Conservation (phyloP, 2,329 filamentous ascomycete species). For the Whalleya microplaca region DNA sequence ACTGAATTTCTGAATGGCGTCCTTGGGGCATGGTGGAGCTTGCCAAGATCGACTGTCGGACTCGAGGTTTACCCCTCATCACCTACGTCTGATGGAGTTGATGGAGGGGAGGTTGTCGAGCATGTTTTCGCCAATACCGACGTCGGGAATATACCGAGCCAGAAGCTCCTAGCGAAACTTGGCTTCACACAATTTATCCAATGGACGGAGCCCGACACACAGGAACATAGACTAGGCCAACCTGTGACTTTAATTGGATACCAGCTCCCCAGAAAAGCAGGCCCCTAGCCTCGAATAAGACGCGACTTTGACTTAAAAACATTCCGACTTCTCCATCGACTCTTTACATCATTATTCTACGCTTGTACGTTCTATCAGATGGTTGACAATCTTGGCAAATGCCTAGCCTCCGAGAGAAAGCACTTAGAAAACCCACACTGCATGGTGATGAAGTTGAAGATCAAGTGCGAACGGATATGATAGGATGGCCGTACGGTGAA, state of each 20-base stretch:
- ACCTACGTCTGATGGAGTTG: neutral
- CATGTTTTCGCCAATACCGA: slow-evolving; percentile 29
- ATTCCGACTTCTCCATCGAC: too few relatives aligned
- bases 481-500: too few relatives aligned
- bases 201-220: slow-evolving; percentile 33
- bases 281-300: too few relatives aligned
- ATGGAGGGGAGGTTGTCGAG: slow-evolving; percentile 9
- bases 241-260: slow-evolving; percentile 24
- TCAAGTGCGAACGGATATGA: too few relatives aligned
- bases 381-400: too few relatives aligned
- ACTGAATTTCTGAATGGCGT: slow-evolving; percentile 30
- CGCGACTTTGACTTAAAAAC: too few relatives aligned
- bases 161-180: slow-evolving; percentile 31
- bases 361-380: too few relatives aligned
- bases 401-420: too few relatives aligned
- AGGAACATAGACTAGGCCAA: slow-evolving; percentile 28
- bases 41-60: slow-evolving; percentile 18
- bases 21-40: slow-evolving; percentile 29
- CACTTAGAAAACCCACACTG: too few relatives aligned
- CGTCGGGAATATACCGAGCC: slow-evolving; percentile 27
- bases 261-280: neutral
- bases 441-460: too few relatives aligned
- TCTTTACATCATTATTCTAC: too few relatives aligned
- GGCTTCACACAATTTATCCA: slow-evolving; percentile 31
- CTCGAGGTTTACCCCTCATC: slow-evolving; percentile 10